Percentiles rank a stretch among this genome's conserved stretches.
Conservation (phyloP, 306 rosid species). For the Vigna radiata region DNA sequence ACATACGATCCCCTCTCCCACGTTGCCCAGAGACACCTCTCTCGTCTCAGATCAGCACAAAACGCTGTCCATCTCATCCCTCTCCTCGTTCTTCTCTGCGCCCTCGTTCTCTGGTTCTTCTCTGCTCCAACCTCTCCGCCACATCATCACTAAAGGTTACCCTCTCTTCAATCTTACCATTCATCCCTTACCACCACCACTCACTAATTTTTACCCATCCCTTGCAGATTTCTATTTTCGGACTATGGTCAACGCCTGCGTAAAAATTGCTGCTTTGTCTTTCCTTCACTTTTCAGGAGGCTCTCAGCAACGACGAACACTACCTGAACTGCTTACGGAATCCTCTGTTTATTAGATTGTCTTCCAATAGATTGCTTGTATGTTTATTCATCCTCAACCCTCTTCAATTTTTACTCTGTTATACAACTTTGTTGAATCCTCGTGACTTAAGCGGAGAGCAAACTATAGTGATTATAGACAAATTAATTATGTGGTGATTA, state of each 20-base stretch:
- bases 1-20: conserved; percentile 80
- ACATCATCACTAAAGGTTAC: background rate
- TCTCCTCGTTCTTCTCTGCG: conserved; percentile 74
- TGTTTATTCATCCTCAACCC: conserved; percentile 12
- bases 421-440: background rate
- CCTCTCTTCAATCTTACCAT: background rate
- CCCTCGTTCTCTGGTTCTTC: conserved; percentile 89
- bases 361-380: background rate
- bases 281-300: background rate
- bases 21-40: conserved; percentile 62
- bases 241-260: background rate
- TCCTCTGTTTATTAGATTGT: background rate
- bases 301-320: background rate
- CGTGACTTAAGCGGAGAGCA: background rate
- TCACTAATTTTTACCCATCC: too few relatives aligned
- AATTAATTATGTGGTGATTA: background rate
- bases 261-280: background rate
- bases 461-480: background rate
- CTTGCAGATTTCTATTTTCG: background rate
- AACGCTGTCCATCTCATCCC: conserved; percentile 84
- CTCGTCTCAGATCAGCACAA: conserved; percentile 68
- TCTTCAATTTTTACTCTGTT: conserved; percentile 21
- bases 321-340: too few relatives aligned
- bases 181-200: background rate
- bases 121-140: conserved; percentile 37